A percentile compares a stretch with the other conserved stretches of the same genome.
Conservation (phyloP, 257 asterid species). For the Gynochthodes officinalis region DNA sequence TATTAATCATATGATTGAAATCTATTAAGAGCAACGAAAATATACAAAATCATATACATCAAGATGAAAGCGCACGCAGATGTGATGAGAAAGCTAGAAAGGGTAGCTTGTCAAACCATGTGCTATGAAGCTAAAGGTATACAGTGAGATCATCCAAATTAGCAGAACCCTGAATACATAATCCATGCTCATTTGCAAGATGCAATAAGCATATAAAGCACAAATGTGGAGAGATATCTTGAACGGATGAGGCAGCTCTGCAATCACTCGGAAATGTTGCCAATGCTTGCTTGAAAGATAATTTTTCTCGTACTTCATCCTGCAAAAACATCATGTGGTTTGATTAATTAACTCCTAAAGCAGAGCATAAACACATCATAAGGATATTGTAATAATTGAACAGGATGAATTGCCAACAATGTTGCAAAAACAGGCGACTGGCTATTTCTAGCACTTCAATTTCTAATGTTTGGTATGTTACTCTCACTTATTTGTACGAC, state of each 20-base stretch:
- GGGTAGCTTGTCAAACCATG: not conserved
- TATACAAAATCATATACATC: not conserved
- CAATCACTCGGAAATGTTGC: slow-evolving; percentile 61
- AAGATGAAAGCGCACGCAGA: not conserved
- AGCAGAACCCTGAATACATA: slow-evolving; percentile 53
- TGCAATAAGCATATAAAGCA: slow-evolving; percentile 96
- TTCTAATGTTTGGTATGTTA: too few species aligned
- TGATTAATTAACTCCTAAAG: not conserved
- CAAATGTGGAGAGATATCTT: slow-evolving; percentile 79
- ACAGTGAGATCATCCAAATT: slow-evolving; percentile 69
- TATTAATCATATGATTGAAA: not conserved
- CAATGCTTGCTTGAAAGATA: slow-evolving; percentile 68
- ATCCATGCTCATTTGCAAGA: slow-evolving; percentile 88
- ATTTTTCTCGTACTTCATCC: slow-evolving; percentile 27
- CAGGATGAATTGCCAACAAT: not conserved
- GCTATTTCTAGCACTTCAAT: not conserved
- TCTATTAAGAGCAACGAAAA: not conserved
- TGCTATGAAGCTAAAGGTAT: slow-evolving; percentile 20
- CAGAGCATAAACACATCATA: not conserved
- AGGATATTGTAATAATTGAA: not conserved
- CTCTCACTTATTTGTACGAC: too few species aligned
- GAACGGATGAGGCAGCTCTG: slow-evolving; percentile 54
- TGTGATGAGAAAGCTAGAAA: not conserved
- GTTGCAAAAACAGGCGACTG: slow-evolving; percentile 1
- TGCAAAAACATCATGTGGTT: slow-evolving; percentile 2